These are phyloP conservation scores for Citrullus mucosospermus DNA, from an alignment of 306 rosid genomes.

Conservation along the genomic window DNA sequence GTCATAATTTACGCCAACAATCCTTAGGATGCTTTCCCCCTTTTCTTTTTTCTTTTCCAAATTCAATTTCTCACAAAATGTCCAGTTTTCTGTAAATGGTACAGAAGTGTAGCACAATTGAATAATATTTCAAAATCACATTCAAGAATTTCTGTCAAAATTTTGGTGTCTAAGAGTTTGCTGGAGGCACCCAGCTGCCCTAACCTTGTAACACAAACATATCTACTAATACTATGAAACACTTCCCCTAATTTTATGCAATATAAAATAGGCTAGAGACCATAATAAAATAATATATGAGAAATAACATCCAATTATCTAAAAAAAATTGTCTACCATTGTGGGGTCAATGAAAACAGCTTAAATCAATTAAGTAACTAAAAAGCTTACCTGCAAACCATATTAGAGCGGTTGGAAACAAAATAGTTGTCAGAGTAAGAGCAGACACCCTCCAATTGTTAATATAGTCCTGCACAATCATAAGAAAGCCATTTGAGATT, in stretches of 20 bases:
- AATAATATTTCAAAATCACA: not conserved
- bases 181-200: not conserved
- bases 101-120: not conserved
- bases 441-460: slow-evolving; percentile 63
- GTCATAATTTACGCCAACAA: no score
- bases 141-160: not conserved
- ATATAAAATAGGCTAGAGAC: not conserved
- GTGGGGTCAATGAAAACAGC: not conserved
- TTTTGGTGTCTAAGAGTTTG: not conserved
- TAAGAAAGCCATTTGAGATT: not conserved
- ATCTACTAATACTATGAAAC: not conserved
- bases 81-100: no score
- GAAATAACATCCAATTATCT: not conserved
- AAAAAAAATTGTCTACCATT: not conserved
- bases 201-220: not conserved
- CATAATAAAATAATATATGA: not conserved
- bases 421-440: slow-evolving; percentile 50
- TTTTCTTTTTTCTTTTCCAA: no score
- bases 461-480: slow-evolving; percentile 36
- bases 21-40: no score
- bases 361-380: not conserved
- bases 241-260: not conserved
- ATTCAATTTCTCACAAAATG: no score
- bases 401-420: slow-evolving; percentile 52
- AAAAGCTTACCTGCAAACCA: slow-evolving; percentile 63